Evolutionary conservation across 1,284 basidiomycete species (phyloP), one percentile per base, ranked within the genome.

Genomic region (Cryptococcus floricola): DNA sequence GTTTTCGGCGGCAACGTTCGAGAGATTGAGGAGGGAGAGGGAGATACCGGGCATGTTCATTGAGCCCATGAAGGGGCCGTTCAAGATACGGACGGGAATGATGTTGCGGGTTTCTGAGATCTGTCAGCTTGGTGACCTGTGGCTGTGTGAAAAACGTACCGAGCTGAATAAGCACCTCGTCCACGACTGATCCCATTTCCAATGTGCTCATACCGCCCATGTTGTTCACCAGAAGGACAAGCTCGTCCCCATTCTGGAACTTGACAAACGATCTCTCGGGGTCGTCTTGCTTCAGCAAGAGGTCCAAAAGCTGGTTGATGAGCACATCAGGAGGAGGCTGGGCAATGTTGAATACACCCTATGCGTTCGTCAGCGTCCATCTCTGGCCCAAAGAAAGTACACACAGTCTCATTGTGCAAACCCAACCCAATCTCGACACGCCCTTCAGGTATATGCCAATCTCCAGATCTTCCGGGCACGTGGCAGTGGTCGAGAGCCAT

Each of bases 31-130:
- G 34, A 80, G 71, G 52, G 76, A 73, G 53, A 80, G 65, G 37
- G 72, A 74, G 59, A 80, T 76, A 45, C 79, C 79, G 14, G 79
- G 79, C 58, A 79, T 78, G 64, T 80, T 80, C 70, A 80, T 78
- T 44, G 73, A 75, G 34, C 79, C 79, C 74, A 80, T 78, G 66
- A 79, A 80, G 19, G 77, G 64, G 27, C 75, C 77, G 50, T 68
- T 70, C 62, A 76, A 73, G 54, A 79, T 75, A 38, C 79, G 74
- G 31, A 68, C 63, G 37, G 79, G 79, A 50, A 71, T 62, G 38
- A 80, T 70, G 45, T 60, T 56, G 25, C 64, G 65, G 0, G 50
- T 53, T 55, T 66, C 64, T 64, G 50, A 14, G 28, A 56, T 42
- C 38, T 7, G 16, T 42, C 7, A 42, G 16, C 16, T n/a, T 42